Conservation (phyloP, 306 rosid species). For the Medicago arabica region DNA sequence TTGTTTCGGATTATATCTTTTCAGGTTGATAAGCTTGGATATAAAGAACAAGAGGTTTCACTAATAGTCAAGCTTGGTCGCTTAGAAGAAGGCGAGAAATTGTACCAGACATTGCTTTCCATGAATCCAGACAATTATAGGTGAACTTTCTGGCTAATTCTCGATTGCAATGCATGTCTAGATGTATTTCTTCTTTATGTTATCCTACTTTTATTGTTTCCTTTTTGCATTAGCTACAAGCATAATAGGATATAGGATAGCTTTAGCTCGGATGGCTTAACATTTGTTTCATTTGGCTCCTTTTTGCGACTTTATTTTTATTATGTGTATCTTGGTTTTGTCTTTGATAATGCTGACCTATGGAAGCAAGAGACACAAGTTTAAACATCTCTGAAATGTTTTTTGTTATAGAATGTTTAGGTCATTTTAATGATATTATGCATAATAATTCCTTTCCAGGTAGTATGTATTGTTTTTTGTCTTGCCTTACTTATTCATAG, state of each 20-base stretch:
- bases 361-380: constrained; percentile 18
- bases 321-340: not conserved
- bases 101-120: constrained; percentile 70
- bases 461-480: constrained; percentile 17
- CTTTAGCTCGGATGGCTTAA: constrained; percentile 8
- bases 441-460: constrained; percentile 20
- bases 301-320: constrained; percentile 16
- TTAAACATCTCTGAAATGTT: constrained; percentile 63
- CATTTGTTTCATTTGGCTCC: constrained; percentile 27
- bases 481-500: not conserved
- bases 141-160: constrained; percentile 47
- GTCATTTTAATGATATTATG: not conserved
- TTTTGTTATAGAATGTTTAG: constrained; percentile 41
- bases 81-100: constrained; percentile 72
- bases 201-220: constrained; percentile 20
- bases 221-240: not conserved
- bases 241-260: constrained; percentile 11
- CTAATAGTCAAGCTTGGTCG: constrained; percentile 82
- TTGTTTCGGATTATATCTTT: constrained; percentile 38
- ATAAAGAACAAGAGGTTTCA: constrained; percentile 86
- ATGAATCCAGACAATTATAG: constrained; percentile 93
- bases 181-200: not conserved
- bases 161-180: constrained; percentile 23
- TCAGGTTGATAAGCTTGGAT: constrained; percentile 81
- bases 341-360: constrained; percentile 21